Percentiles rank a stretch among this genome's conserved stretches.
Conservation (phyloP, 2,329 filamentous ascomycete genomes). For the Botrytis deweyae region DNA sequence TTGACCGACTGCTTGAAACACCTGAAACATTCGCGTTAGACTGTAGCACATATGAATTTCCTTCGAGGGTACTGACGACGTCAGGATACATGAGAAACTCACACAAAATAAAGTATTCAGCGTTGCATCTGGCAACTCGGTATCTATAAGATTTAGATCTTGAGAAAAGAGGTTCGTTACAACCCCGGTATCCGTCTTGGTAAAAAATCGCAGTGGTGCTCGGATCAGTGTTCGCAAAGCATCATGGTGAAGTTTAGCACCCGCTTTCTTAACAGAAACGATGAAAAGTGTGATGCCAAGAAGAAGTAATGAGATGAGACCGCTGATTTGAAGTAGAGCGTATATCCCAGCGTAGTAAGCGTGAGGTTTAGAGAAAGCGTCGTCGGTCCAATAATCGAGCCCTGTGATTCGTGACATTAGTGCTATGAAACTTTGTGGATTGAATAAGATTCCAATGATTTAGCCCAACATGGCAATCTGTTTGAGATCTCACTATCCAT, state of each 20-base stretch:
- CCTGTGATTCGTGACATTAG: constrained; percentile 20
- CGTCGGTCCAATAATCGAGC: constrained; percentile 36
- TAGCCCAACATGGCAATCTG: background rate
- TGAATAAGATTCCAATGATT: background rate
- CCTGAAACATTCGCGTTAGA: background rate
- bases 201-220: constrained; percentile 28
- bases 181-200: constrained; percentile 26
- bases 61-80: background rate
- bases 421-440: background rate
- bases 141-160: constrained; percentile 35
- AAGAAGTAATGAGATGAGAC: constrained; percentile 30
- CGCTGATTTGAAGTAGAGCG: constrained; percentile 34
- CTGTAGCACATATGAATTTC: background rate
- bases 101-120: constrained; percentile 21
- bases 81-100: background rate
- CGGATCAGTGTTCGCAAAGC: constrained; percentile 28
- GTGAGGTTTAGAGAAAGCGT: constrained; percentile 24
- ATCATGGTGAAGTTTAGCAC: constrained; percentile 33
- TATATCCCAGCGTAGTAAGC: constrained; percentile 37
- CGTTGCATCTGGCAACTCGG: constrained; percentile 29
- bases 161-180: constrained; percentile 33
- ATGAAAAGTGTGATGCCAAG: constrained; percentile 29
- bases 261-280: constrained; percentile 31
- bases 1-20: constrained; percentile 12
- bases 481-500: background rate